Conservation (phyloP, 1,284 basidiomycete species). For the Trichosporon sp. region DNA sequence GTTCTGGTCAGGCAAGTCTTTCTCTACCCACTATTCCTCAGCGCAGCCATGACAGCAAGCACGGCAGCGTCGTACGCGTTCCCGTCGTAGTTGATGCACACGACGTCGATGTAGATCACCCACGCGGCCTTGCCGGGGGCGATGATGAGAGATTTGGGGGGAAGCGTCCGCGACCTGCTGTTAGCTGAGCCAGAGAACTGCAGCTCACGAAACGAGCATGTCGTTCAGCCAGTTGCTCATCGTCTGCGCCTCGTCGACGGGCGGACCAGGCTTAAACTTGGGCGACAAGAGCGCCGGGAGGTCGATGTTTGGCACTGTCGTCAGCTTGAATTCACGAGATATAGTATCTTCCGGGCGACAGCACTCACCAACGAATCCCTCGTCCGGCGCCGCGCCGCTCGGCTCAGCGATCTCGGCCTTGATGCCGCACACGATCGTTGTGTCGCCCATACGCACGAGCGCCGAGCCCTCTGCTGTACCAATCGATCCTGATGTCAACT, state of each 20-base stretch:
- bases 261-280: slow-evolving; percentile 89
- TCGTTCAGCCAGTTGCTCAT: slow-evolving; percentile 77
- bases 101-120: slow-evolving; percentile 88
- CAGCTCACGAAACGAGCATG: slow-evolving; percentile 61
- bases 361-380: slow-evolving; percentile 73
- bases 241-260: slow-evolving; percentile 83
- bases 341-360: no score
- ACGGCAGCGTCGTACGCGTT: slow-evolving; percentile 88
- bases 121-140: slow-evolving; percentile 74
- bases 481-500: slow-evolving; percentile 64
- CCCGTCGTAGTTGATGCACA: slow-evolving; percentile 94
- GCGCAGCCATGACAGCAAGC: slow-evolving; percentile 77
- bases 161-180: slow-evolving; percentile 62
- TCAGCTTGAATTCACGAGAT: no score
- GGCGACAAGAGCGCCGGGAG: slow-evolving; percentile 87
- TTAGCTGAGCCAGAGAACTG: not conserved
- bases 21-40: slow-evolving; percentile 66
- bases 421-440: slow-evolving; percentile 85
- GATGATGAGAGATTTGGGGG: slow-evolving; percentile 70
- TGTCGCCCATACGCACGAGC: slow-evolving; percentile 80
- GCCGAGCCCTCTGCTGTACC: slow-evolving; percentile 85
- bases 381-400: slow-evolving; percentile 64
- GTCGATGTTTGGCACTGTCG: slow-evolving; percentile 75
- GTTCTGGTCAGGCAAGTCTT: no score
- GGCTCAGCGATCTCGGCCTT: slow-evolving; percentile 93